A percentile compares a stretch with the other conserved stretches of the same genome.
Conservation (phyloP, 306 rosid genomes). For the Glycine soja region DNA sequence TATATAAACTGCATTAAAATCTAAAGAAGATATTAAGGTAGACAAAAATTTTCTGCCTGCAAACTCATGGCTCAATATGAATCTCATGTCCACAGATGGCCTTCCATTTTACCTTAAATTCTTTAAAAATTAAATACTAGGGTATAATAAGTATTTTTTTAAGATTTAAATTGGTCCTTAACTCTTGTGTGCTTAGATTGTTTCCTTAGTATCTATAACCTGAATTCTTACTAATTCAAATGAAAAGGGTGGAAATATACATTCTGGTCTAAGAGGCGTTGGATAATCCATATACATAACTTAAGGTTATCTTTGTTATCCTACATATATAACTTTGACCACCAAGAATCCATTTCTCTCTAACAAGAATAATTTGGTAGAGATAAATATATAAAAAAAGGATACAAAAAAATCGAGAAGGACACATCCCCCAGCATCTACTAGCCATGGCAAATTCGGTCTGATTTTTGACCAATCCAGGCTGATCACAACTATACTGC, state of each 20-base stretch:
- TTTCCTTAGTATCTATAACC: slow-evolving; percentile 18
- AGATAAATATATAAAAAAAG: slow-evolving; percentile 48
- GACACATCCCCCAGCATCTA: slow-evolving; percentile 86
- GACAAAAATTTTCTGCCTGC: slow-evolving; percentile 38
- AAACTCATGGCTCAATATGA: slow-evolving; percentile 36
- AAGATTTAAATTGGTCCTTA: slow-evolving; percentile 10
- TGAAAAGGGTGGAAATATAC: neutral
- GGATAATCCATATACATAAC: slow-evolving; percentile 7
- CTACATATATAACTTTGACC: slow-evolving; percentile 17
- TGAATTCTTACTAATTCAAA: slow-evolving; percentile 19
- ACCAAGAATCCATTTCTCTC: slow-evolving; percentile 33
- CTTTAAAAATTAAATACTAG: neutral
- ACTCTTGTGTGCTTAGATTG: neutral
- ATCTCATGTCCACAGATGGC: slow-evolving; percentile 11
- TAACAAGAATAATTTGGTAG: slow-evolving; percentile 34
- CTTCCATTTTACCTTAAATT: neutral
- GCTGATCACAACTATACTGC: slow-evolving; percentile 78
- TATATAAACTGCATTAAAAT: slow-evolving; percentile 74
- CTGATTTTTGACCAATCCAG: slow-evolving; percentile 68
- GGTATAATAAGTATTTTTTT: slow-evolving; percentile 16
- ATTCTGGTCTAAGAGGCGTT: slow-evolving; percentile 14
- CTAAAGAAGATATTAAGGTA: slow-evolving; percentile 57
- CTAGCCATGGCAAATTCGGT: slow-evolving; percentile 94
- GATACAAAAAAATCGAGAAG: slow-evolving; percentile 84
- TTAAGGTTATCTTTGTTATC: slow-evolving; percentile 31